phyloP scores from a whole-genome alignment of 495 filamentous ascomycete species.

The Beverwykella pulmonaria region DNA sequence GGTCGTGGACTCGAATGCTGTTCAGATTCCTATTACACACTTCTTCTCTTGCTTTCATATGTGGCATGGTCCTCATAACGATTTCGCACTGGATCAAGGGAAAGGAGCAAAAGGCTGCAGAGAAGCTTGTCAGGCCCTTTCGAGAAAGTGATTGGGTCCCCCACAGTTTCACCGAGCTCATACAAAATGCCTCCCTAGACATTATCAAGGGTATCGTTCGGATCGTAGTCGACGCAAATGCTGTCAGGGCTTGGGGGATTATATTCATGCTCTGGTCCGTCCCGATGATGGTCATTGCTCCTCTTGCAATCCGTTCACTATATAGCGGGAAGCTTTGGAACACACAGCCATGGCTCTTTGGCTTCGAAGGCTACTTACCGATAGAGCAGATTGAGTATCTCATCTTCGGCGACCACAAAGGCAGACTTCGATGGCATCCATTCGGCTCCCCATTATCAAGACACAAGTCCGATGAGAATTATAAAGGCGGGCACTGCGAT shows the following conservation, averaged over 20 bases:
- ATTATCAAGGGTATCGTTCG: background rate
- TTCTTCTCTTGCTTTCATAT: background rate
- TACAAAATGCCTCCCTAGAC: background rate
- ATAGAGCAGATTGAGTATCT: conserved; percentile 38
- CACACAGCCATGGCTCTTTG: conserved; percentile 45
- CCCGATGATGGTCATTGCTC: conserved; percentile 5
- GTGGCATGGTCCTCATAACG: background rate
- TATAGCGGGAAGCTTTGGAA: conserved; percentile 34
- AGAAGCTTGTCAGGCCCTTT: too few relatives aligned
- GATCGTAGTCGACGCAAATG: background rate
- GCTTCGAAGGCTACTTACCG: conserved; percentile 43
- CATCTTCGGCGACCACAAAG: conserved; percentile 38
- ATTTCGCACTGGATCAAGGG: background rate
- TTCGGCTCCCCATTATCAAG: conserved; percentile 34
- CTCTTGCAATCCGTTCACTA: conserved; percentile 16
- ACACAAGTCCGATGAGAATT: conserved; percentile 21
- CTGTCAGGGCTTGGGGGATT: background rate
- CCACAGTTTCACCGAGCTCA: too few relatives aligned
- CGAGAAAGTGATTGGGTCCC: too few relatives aligned
- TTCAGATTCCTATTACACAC: background rate
- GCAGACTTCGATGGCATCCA: conserved; percentile 37
- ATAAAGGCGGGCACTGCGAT: conserved; percentile 15
- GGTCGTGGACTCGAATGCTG: conserved; percentile 10
- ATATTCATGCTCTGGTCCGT: conserved; percentile 3
- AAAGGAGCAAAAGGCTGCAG: background rate